Conservation (phyloP, 2,329 filamentous ascomycete species). For the Aspergillus cejpii region DNA sequence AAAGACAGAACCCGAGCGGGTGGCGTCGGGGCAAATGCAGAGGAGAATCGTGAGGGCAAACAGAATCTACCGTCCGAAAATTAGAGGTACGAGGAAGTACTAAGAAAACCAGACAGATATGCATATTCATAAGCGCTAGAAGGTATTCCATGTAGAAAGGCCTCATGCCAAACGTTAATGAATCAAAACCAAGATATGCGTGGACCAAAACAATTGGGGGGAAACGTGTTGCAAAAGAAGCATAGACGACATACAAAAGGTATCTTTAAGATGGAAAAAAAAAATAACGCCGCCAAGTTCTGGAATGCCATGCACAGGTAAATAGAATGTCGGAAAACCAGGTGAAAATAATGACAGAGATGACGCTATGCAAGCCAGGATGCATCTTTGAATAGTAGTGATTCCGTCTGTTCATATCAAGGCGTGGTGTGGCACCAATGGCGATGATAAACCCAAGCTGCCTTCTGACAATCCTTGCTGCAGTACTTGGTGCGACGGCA, state of each 20-base stretch:
- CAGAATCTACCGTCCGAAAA: background rate
- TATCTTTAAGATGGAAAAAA: conserved; percentile 34
- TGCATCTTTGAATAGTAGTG: conserved; percentile 30
- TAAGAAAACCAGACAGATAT: conserved; percentile 7
- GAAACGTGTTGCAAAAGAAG: conserved; percentile 9
- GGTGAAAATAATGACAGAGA: conserved; percentile 22
- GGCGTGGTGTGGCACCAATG: conserved; percentile 71
- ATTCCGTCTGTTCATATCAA: conserved; percentile 27
- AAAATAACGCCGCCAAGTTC: conserved; percentile 34
- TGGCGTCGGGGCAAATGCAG: background rate
- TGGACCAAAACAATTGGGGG: conserved; percentile 6
- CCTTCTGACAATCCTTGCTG: conserved; percentile 99
- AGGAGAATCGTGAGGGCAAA: background rate
- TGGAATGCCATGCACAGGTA: conserved; percentile 34
- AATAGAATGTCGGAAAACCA: conserved; percentile 19
- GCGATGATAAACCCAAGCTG: conserved; percentile 94
- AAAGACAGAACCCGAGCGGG: too few relatives aligned
- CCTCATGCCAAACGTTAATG: conserved; percentile 15
- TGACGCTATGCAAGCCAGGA: conserved; percentile 35
- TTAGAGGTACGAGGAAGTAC: conserved; percentile 1
- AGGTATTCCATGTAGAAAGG: conserved; percentile 15
- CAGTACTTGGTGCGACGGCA: conserved; percentile 97
- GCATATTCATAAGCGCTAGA: conserved; percentile 21
- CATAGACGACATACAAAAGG: conserved; percentile 31
- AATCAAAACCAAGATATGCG: conserved; percentile 11